Evolutionary conservation across 345 rosid species (phyloP), one percentile per base, ranked within the genome.

Genomic region (Lumnitzera racemosa): DNA sequence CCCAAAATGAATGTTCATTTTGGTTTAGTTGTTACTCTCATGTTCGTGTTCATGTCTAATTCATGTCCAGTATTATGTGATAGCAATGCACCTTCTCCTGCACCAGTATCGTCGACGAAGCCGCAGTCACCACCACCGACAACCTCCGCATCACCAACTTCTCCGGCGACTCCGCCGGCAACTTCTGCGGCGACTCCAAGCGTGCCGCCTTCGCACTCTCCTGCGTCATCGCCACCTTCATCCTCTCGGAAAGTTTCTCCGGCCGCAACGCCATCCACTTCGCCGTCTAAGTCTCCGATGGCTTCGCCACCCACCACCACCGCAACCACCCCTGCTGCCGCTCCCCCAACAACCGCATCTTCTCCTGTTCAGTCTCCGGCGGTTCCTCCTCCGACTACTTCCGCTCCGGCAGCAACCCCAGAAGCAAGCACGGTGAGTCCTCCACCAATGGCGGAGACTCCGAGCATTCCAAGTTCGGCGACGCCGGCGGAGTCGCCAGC

Each of bases 391-490:
- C 31, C 15, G 16, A 27, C 53, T 47, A 24, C 72, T 54, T 74
- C 72, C 2, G 47, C 80, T 12, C 61, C 63, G 14, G 56, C 64
- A 46, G 13, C 65, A 1, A 49, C 80, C 46, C 80, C 78, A 7
- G 53, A 46, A 27, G 29, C 58, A 16, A 62, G 69, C n/a, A 71
- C 79, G 2, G 63, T 24, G 4, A 58, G 66, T 24, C 51, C 67
- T 23, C 69, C 75, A 10, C 27, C 67, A 1, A 3, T n/a, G 4
- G 54, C 65, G 13, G 71, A 65, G 62, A 50, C 56, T 2, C 62
- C 66, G 2, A 53, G 49, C 61, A 67, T 69, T 64, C 74, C 80
- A 12, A 72, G 72, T 63, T 72, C 77, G 12, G 74, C 74, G 16
- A 59, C 74, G 5, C 74, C 76, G 3, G 66, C 57, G 2, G 74